These are phyloP conservation scores for Verbena officinalis DNA, from an alignment of 257 asterid species.

Conservation along the genomic window DNA sequence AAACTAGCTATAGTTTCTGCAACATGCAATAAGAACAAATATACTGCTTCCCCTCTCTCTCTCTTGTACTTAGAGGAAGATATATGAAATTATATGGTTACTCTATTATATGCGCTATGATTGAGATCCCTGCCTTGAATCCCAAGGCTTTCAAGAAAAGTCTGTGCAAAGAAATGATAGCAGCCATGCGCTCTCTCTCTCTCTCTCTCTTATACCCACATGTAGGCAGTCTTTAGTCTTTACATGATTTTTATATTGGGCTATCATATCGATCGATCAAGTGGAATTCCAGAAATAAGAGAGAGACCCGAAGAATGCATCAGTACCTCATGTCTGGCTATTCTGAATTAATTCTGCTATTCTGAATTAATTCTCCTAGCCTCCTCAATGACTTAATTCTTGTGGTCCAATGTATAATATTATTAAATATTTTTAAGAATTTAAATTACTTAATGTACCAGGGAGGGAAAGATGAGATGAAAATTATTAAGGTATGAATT, in stretches of 20 bases:
- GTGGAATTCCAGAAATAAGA: slow-evolving; percentile 28
- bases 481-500: background rate
- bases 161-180: slow-evolving; percentile 63
- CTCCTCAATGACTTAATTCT: slow-evolving; percentile 35
- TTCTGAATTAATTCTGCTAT: no score
- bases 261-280: slow-evolving; percentile 36
- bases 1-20: slow-evolving; percentile 40
- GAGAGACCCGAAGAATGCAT: slow-evolving; percentile 29
- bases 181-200: slow-evolving; percentile 43
- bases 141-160: slow-evolving; percentile 76
- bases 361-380: no score
- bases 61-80: no score
- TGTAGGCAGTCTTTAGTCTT: slow-evolving; percentile 53
- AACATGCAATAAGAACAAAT: slow-evolving; percentile 29
- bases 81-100: slow-evolving; percentile 35
- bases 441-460: background rate
- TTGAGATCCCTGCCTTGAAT: slow-evolving; percentile 60
- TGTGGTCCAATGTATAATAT: slow-evolving; percentile 43
- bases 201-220: no score
- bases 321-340: slow-evolving; percentile 30
- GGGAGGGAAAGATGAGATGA: background rate
- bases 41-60: slow-evolving; percentile 8
- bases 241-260: slow-evolving; percentile 40
- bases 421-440: slow-evolving; percentile 6
- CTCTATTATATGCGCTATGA: slow-evolving; percentile 47